Base-by-base conservation (phyloP, 73 alveolate genomes). In the Tetrahymena elliotti region DNA sequence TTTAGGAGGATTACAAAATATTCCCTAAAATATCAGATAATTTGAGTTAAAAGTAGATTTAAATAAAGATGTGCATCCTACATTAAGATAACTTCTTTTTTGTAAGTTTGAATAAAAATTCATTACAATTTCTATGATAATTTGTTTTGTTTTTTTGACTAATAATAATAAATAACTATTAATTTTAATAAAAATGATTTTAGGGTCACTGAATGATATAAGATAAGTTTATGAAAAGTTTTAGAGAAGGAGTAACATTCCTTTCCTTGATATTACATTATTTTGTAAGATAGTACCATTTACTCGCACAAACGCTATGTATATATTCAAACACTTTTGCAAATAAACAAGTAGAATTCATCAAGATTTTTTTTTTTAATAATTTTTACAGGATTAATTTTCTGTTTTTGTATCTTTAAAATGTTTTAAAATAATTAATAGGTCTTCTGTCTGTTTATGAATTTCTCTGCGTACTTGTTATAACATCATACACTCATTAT, bases 281-380 rank as follows among this genome's bases (percentile, higher is more conserved):
- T 94, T 94, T 52, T 94, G 96, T 40, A 94, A 94, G 40, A 94
- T 94, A 83, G 96, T 94, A 20, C 96, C 94, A 7, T 94, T 94
- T 84, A 94, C 93, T 35, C 53, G 96, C 37, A 39, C 96, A 83
- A 94, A 94, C 36, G 96, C 96, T 35, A 94, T 39, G 83, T 94
- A 83, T 40, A 84, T 94, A n/a, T 94, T 83, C 31, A 93, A 83
- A 83, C 39, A 83, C 33, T 94, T 94, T 83, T 94, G 96, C 88
- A 68, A 68, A 68, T 68, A n/a, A 68, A 0, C 88, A 68, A 68
- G 88, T 68, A 68, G 88, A 68, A 31, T 68, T 68, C 88, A 27
- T 68, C 20, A 47, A 12, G n/a, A 18, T 68, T 68, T 9, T 52
- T 18, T 52, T 10, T 6, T 36, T 5, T 35, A 9, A 39, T 39